Percentiles rank a stretch among this genome's conserved stretches.
phyloP scores from a whole-genome alignment of 257 asterid species.

The Datura wrightii region DNA sequence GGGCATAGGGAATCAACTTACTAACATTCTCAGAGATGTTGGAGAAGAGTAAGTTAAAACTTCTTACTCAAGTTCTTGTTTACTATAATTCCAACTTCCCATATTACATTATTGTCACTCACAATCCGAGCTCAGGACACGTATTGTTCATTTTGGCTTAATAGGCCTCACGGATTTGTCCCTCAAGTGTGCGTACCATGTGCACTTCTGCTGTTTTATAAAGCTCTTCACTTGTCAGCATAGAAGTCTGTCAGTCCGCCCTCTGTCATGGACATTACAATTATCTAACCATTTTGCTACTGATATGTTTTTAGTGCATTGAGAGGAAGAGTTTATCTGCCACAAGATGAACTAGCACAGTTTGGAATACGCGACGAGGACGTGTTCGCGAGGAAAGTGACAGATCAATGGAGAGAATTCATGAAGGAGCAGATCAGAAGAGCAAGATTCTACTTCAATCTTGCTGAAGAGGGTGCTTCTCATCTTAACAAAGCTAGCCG shows the following conservation, averaged over 20 bases:
- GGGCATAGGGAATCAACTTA: constrained; percentile 81
- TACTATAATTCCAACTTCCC: too few species aligned
- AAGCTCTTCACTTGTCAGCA: background rate
- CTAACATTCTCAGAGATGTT: constrained; percentile 82
- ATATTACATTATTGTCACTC: background rate
- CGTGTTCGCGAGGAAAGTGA: constrained; percentile 65
- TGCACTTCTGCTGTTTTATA: background rate
- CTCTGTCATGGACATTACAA: background rate
- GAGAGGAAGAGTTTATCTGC: constrained; percentile 87
- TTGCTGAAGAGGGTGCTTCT: constrained; percentile 79
- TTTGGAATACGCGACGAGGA: constrained; percentile 68
- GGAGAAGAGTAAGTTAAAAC: constrained; percentile 74
- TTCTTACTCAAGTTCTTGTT: background rate
- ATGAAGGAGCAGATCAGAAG: constrained; percentile 79
- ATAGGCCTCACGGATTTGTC: background rate
- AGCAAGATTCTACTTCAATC: constrained; percentile 74
- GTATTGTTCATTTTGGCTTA: background rate
- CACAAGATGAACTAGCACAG: constrained; percentile 74
- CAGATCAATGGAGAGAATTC: constrained; percentile 72
- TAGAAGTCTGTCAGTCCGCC: background rate
- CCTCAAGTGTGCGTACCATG: background rate
- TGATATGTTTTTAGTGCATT: constrained; percentile 51
- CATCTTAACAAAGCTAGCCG: constrained; percentile 84
- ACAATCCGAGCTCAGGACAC: background rate
- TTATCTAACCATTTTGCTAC: background rate